Evolutionary conservation across 139 green algal genomes (phyloP).

Genomic region (Nannochloris sp.): DNA sequence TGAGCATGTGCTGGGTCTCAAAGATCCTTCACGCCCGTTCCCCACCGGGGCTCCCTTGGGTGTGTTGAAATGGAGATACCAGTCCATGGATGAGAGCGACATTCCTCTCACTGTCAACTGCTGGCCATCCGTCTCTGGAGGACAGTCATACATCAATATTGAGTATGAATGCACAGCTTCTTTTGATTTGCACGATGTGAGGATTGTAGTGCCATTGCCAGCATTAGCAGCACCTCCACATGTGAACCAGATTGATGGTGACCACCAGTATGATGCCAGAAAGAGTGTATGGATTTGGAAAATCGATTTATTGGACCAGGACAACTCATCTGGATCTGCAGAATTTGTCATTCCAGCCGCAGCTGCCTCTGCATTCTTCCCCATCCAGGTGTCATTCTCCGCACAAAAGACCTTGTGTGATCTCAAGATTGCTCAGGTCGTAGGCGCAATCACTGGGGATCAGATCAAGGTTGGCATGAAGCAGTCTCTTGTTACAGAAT

Average conservation of each 20-base stretch:
- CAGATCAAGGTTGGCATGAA: conserved; percentile 59
- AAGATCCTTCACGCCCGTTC: conserved; percentile 89
- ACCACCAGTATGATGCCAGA: conserved; percentile 75
- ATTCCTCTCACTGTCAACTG: conserved; percentile 82
- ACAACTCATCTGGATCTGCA: conserved; percentile 77
- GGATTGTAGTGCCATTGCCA: conserved; percentile 83
- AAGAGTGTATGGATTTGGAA: conserved; percentile 65
- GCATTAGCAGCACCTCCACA: conserved; percentile 14
- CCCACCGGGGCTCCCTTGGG: conserved; percentile 74
- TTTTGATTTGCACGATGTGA: conserved; percentile 87
- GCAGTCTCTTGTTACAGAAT: conserved; percentile 42
- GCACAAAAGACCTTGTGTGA: conserved; percentile 67
- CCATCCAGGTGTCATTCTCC: conserved; percentile 63
- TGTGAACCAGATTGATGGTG: conserved; percentile 63
- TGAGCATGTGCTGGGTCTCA: conserved; percentile 75
- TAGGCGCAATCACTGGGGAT: conserved; percentile 33
- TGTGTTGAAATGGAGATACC: conserved; percentile 95
- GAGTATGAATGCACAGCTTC: conserved; percentile 84
- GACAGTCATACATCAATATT: conserved; percentile 93
- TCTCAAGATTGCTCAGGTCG: conserved; percentile 52
- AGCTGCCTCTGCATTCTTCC: conserved; percentile 81
- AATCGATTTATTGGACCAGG: conserved; percentile 86
- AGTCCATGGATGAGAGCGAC: conserved; percentile 52
- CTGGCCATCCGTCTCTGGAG: conserved; percentile 79
- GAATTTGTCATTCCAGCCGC: conserved; percentile 87